These are phyloP conservation scores for Xylaria longipes DNA, from an alignment of 495 filamentous ascomycete species.

Conservation along the genomic window DNA sequence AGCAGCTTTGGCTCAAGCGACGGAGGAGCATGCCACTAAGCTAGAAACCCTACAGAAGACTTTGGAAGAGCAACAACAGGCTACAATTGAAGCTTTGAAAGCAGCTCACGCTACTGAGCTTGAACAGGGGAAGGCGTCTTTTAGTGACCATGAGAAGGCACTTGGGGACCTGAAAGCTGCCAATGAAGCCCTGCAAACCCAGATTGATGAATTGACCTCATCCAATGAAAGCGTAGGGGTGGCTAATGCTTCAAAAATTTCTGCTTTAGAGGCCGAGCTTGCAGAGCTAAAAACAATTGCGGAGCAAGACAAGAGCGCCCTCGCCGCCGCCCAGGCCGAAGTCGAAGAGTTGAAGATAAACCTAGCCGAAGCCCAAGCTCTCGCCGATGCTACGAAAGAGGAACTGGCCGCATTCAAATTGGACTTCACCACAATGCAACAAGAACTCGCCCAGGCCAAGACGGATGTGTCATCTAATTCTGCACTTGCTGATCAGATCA, in stretches of 20 bases:
- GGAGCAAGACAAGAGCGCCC: constrained; percentile 47
- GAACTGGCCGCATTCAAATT: constrained; percentile 46
- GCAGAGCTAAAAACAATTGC: constrained; percentile 47
- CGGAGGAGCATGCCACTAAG: constrained; percentile 49
- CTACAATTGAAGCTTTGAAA: constrained; percentile 47
- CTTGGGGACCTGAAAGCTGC: constrained; percentile 50
- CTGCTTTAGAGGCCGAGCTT: constrained; percentile 50
- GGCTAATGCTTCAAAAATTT: constrained; percentile 43
- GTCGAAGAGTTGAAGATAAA: constrained; percentile 46
- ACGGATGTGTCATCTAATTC: constrained; percentile 45
- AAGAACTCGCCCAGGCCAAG: constrained; percentile 49
- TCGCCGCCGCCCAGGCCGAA: constrained; percentile 46
- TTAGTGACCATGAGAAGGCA: constrained; percentile 44
- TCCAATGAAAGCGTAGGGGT: constrained; percentile 34
- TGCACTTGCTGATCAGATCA: constrained; percentile 45
- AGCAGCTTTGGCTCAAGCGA: constrained; percentile 37
- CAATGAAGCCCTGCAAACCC: constrained; percentile 52
- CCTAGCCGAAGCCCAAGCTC: constrained; percentile 42
- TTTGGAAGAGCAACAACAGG: constrained; percentile 50
- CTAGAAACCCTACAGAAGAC: constrained; percentile 48
- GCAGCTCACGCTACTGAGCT: constrained; percentile 50
- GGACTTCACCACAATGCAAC: constrained; percentile 45
- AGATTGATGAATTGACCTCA: constrained; percentile 49
- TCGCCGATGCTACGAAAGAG: constrained; percentile 42
- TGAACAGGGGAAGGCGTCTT: constrained; percentile 42